Conservation (phyloP, 441 rosid genomes). For the Erysimum cheiri region DNA sequence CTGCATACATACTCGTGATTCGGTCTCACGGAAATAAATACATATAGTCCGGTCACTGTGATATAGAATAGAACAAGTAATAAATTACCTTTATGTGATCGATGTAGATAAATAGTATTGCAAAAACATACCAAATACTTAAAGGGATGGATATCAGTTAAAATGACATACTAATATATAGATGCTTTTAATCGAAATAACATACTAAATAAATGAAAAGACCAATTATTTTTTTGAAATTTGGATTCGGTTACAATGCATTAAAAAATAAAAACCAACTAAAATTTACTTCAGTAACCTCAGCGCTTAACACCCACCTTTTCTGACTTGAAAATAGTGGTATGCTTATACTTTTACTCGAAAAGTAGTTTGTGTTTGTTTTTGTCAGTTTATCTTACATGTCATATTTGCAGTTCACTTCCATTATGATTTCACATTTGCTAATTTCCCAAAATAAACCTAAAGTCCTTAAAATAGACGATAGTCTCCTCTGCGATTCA, state of each 20-base stretch:
- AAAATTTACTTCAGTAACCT: not conserved
- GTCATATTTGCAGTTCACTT: not conserved
- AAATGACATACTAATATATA: not conserved
- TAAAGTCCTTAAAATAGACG: not conserved
- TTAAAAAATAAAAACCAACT: too few relatives aligned
- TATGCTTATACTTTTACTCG: not conserved
- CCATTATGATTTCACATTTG: not conserved
- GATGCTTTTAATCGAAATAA: not conserved
- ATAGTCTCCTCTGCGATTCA: not conserved
- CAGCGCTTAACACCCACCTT: not conserved
- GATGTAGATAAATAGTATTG: not conserved
- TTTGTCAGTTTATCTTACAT: not conserved
- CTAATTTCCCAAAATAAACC: not conserved
- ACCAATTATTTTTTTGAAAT: not conserved
- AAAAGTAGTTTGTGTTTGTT: not conserved
- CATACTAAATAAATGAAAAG: not conserved
- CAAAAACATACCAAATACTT: not conserved
- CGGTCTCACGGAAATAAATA: not conserved
- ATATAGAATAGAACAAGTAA: not conserved
- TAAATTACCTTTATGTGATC: not conserved
- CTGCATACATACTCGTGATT: slow-evolving; percentile 30
- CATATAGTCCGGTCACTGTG: not conserved
- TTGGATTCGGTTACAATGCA: not conserved
- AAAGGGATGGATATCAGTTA: not conserved
- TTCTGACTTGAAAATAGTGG: not conserved